Evolutionary conservation across 164 flowering plant genomes (phyloP), one percentile per base, ranked within the genome.

Genomic region (Taxillus chinensis): DNA sequence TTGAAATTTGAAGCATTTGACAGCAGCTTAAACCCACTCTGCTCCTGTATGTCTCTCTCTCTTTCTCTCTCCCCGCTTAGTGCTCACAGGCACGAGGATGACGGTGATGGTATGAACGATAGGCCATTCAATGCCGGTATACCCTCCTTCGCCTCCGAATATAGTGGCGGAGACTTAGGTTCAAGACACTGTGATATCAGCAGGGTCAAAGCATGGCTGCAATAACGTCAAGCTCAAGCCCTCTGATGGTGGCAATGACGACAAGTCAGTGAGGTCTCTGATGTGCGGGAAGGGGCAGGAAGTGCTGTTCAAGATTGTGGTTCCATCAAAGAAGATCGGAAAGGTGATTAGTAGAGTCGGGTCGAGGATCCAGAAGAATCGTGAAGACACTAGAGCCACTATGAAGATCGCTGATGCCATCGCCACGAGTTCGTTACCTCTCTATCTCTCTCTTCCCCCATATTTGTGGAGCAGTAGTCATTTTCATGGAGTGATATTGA

Each of bases 381-480:
- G 97, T 12, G 93, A 91, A 56, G 86, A 82, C 8, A 79, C 90
- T n/a, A 84, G 71, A 43, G 96, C 96, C 43, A 77, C 78, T 39
- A 78, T 91, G 71, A 88, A 91, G 69, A 84, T 91, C 38, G 96
- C 97, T 8, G 93, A 91, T 60, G 87, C 97, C 8, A 55, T 88
- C 27, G 72, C 80, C 3, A 96, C 88, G 27, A 78, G 84, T 73
- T 59, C 8, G 16, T 8, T 40, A 7, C n/a, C n/a, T n/a, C n/a
- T n/a, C n/a, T n/a, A n/a, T n/a, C n/a, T n/a, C n/a, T n/a, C n/a
- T n/a, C n/a, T n/a, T n/a, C n/a, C n/a, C n/a, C n/a, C n/a, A n/a
- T n/a, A 27, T 27, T 2, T 27, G 27, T 27, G 27, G 27, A 27
- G 27, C 27, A 27, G 27, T 27, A 27, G 27, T 27, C 27, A 27